A percentile compares a stretch with the other conserved stretches of the same genome.
Evolutionary conservation across 177 flowering plant genomes (phyloP).

Genomic region (Vitis hybrid): DNA sequence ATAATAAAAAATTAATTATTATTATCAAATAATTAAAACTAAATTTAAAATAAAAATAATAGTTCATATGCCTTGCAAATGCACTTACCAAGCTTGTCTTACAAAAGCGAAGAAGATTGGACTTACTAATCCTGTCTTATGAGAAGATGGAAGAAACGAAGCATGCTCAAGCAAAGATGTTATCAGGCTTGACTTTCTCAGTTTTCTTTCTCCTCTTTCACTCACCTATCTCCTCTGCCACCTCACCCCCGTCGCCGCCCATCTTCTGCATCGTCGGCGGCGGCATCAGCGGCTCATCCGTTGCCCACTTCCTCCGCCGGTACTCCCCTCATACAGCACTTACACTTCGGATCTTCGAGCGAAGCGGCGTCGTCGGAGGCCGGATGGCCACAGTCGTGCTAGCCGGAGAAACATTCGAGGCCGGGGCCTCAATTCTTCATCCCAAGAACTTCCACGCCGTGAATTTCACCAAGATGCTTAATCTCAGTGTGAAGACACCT

Average conservation of each 20-base stretch:
- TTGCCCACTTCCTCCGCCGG: slow-evolving; percentile 77
- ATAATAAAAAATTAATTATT: too few relatives aligned
- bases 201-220: slow-evolving; percentile 12
- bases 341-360: slow-evolving; percentile 61
- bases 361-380: slow-evolving; percentile 67
- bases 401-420: slow-evolving; percentile 77
- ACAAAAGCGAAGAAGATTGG: too few relatives aligned
- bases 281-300: slow-evolving; percentile 85
- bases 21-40: too few relatives aligned
- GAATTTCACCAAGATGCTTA: slow-evolving; percentile 45
- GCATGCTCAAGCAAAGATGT: too few relatives aligned
- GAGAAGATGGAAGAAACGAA: too few relatives aligned
- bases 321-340: slow-evolving; percentile 34
- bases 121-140: too few relatives aligned
- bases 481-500: slow-evolving; percentile 34
- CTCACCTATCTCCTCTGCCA: slow-evolving; percentile 2
- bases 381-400: slow-evolving; percentile 79
- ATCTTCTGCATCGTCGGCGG: slow-evolving; percentile 78
- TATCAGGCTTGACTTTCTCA: too few relatives aligned
- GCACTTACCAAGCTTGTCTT: too few relatives aligned
- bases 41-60: too few relatives aligned
- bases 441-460: slow-evolving; percentile 76
- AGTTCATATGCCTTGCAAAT: too few relatives aligned
- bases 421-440: slow-evolving; percentile 88
- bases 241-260: slow-evolving; percentile 6